Percentiles rank a stretch among this genome's conserved stretches.
These are phyloP conservation scores for Zygotorulaspora sp. DNA, from an alignment of 805 yeast genomes.

Conservation along the genomic window DNA sequence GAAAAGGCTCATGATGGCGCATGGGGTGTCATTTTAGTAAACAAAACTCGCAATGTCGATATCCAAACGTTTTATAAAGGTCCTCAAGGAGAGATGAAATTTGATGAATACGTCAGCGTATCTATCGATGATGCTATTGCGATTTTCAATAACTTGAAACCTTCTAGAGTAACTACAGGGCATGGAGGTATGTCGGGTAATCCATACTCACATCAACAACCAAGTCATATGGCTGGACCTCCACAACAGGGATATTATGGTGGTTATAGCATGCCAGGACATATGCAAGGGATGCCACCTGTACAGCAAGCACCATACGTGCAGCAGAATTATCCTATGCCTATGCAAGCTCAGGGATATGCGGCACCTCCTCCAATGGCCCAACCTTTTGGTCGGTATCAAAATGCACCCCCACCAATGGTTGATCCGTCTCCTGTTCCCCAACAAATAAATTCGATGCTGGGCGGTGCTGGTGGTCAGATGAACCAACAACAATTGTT, in stretches of 20 bases:
- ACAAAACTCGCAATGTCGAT: constrained; percentile 52
- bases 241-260: constrained; percentile 21
- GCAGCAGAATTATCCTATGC: constrained; percentile 12
- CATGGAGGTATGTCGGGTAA: constrained; percentile 15
- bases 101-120: constrained; percentile 77
- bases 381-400: constrained; percentile 27
- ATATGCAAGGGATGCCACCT: constrained; percentile 17
- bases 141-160: constrained; percentile 33
- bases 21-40: constrained; percentile 62
- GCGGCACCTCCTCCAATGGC: constrained; percentile 19
- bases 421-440: constrained; percentile 21
- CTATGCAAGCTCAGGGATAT: constrained; percentile 15
- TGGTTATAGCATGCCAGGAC: constrained; percentile 18
- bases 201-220: constrained; percentile 14
- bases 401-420: constrained; percentile 12
- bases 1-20: constrained; percentile 81
- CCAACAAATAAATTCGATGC: constrained; percentile 25
- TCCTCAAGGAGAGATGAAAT: constrained; percentile 67
- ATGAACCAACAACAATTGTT: constrained; percentile 33
- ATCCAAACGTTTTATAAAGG: constrained; percentile 68
- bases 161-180: constrained; percentile 16
- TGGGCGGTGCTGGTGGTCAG: constrained; percentile 20
- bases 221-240: constrained; percentile 19
- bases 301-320: constrained; percentile 20
- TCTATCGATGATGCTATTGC: constrained; percentile 59